Base-by-base conservation (phyloP, 805 yeast species). In the Nakazawaea ernobii region DNA sequence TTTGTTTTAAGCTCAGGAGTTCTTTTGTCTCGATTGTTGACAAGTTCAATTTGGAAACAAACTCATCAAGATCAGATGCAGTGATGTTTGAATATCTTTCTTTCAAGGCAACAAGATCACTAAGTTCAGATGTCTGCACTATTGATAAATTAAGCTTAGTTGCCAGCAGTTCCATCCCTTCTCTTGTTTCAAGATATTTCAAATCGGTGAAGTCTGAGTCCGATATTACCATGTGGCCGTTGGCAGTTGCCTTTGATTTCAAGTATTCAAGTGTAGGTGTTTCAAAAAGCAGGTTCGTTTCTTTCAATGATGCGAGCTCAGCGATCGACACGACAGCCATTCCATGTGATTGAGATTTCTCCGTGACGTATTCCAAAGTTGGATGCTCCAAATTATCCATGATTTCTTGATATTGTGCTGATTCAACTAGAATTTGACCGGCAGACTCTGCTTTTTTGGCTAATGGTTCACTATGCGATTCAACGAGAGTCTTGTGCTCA, bases 351-450 rank as follows among this genome's bases (percentile, higher is more conserved):
- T 15, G 14, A 8, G 42, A 13, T 24, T 39, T 54, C 11, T 39
- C 41, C 10, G 40, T 35, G 47, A 57, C 48, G 15, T 32, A 51
- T 14, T 45, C 55, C 10, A 40, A 24, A 6, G 40, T 20, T 14
- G 61, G 60, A 5, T 11, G n/a, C 6, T 42, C 35, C 9, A 24
- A 17, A 7, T 1, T 20, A 8, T 35, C 17, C 8, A 42, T 32
- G 20, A 42, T 26, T 8, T 30, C 20, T n/a, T 33, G 32, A 20
- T 42, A 28, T n/a, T 9, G 7, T 9, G 17, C 20, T 5, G 15
- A 13, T 11, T 33, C 39, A 8, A 42, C 32, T n/a, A 42, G 5
- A 7, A 42, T 32, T 26, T 33, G 24, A 15, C 24, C 32, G 2
- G 13, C 32, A 7, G 13, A 14, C 27, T 42, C 39, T 7, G 45